A percentile compares a stretch with the other conserved stretches of the same genome.
Evolutionary conservation across 2,329 filamentous ascomycete genomes (phyloP).

Genomic region (Fusarium redolens): DNA sequence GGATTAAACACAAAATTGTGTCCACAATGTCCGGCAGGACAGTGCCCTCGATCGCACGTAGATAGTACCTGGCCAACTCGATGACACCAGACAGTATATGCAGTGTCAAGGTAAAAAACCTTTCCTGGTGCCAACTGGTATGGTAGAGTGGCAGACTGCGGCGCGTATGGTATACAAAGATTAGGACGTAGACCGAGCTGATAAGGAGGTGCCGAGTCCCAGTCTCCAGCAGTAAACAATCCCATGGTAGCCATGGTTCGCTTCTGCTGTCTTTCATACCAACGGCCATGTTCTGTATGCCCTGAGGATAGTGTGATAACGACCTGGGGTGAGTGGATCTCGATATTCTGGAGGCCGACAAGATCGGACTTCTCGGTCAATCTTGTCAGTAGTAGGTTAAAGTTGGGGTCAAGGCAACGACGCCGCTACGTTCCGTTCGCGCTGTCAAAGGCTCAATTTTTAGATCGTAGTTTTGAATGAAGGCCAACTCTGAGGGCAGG

Average conservation of each 20-base stretch:
- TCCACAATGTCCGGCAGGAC: neutral
- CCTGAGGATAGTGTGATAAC: neutral
- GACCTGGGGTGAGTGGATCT: neutral
- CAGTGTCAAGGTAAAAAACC: neutral
- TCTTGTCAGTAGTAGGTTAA: neutral
- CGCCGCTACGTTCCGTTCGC: neutral
- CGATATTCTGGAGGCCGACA: neutral
- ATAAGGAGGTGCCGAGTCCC: neutral
- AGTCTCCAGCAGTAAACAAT: neutral
- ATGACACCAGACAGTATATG: neutral
- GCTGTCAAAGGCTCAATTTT: neutral
- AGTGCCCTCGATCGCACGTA: neutral
- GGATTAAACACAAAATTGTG: neutral
- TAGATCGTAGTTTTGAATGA: neutral
- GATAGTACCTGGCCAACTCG: neutral
- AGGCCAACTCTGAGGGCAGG: neutral
- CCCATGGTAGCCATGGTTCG: neutral
- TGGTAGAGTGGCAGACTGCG: neutral
- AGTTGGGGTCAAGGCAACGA: neutral
- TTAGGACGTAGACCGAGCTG: neutral
- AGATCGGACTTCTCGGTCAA: neutral
- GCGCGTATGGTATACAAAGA: constrained; percentile 1
- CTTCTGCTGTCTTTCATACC: neutral
- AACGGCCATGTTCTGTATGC: neutral
- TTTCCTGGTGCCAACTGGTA: neutral